phyloP scores from a whole-genome alignment of 2,329 filamentous ascomycete genomes.

The Colletotrichum graminicola region DNA sequence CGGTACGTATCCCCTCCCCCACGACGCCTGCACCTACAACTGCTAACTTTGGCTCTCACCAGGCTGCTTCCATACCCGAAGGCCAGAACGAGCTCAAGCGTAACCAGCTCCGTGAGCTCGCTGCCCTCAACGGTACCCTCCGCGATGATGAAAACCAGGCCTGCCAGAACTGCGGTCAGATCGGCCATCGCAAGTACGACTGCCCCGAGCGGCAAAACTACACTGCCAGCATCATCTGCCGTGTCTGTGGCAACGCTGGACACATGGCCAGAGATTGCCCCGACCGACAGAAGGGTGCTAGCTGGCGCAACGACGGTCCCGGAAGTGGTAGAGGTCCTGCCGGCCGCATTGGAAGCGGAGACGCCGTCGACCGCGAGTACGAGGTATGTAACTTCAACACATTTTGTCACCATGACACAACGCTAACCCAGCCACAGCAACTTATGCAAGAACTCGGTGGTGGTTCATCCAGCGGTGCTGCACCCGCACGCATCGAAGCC shows the following conservation, averaged over 20 bases:
- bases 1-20: constrained; percentile 69
- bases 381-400: constrained; percentile 73
- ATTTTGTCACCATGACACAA: constrained; percentile 10
- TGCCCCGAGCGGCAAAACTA: constrained; percentile 98
- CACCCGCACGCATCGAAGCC: constrained; percentile 87
- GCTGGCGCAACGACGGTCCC: constrained; percentile 86
- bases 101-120: constrained; percentile 97
- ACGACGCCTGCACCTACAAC: neutral
- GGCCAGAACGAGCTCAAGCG: constrained; percentile 99
- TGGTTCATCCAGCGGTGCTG: constrained; percentile 70
- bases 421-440: constrained; percentile 71
- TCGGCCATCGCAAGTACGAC: constrained; percentile 98
- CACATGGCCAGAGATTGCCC: constrained; percentile 99
- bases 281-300: constrained; percentile 88
- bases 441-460: constrained; percentile 98
- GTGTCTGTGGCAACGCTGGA: constrained; percentile 96
- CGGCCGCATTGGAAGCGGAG: constrained; percentile 79
- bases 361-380: constrained; percentile 93
- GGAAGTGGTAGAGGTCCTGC: constrained; percentile 57
- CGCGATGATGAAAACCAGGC: constrained; percentile 99
- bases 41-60: constrained; percentile 44
- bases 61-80: constrained; percentile 98
- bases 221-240: constrained; percentile 99
- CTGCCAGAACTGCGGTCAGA: constrained; percentile 99
- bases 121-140: constrained; percentile 97